Base-by-base conservation (phyloP, 169 alveolate genomes). In the Eimeria falciformis region DNA sequence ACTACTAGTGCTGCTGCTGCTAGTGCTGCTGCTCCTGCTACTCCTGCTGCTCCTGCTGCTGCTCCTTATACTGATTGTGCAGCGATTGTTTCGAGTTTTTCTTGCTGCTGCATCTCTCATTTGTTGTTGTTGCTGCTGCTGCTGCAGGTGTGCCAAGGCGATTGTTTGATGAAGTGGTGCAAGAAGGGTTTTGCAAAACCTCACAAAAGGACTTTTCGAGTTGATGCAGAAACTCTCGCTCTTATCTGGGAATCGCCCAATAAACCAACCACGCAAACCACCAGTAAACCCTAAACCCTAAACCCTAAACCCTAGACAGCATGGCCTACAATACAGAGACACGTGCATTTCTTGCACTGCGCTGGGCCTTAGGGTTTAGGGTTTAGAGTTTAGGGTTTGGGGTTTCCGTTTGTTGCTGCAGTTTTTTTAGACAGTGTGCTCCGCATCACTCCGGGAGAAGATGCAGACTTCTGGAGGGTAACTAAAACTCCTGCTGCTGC, bases 401-500 rank as follows among this genome's bases (percentile, higher is more conserved):
- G 6, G n/a, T 75, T 12, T 23, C 11, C 29, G 62, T 23, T 45
- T 11, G 29, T 6, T 45, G 12, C 85, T 45, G 53, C 78, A 82
- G 90, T 82, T 50, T 46, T 29, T 18, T 25, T 82, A n/a, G 45
- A 33, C 21, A 62, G 46, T 23, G 90, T 82, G 46, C 75, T 33
- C 37, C 71, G 90, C 79, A 82, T 82, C 75, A 53, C 46, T 23
- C 90, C 90, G 9, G 90, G 90, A 43, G 78, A 56, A 50, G 90
- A 82, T 46, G 11, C 81, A 5, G 90, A 82, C 58, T 82, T 82
- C 25, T 43, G 56, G 7, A 40, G 78, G 40, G 90, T 82, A 37
- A n/a, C 69, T 11, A 50, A 21, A 6, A 12, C 55, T 75, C 11
- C 75, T 62, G 37, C 21, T 21, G n/a, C 29, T 62, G 75, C 75